Evolutionary conservation across 805 yeast species (phyloP).

Genomic region (Kuraishia ogatae): DNA sequence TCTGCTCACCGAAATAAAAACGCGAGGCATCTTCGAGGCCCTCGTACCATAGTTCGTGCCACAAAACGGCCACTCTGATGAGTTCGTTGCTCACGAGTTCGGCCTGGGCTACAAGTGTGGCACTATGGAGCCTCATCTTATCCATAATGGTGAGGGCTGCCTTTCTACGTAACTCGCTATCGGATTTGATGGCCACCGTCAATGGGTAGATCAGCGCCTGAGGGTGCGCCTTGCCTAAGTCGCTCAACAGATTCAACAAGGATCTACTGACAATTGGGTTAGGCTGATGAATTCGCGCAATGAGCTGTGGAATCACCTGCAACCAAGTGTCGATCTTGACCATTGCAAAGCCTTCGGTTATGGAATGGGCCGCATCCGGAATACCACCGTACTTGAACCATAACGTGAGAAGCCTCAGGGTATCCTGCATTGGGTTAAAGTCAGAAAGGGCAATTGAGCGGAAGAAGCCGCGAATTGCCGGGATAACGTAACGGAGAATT

Average conservation of each 20-base stretch:
- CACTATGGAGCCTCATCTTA: slow-evolving; percentile 83
- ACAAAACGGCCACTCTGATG: slow-evolving; percentile 87
- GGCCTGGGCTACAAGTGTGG: slow-evolving; percentile 81
- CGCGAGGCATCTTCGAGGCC: slow-evolving; percentile 96
- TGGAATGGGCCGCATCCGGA: slow-evolving; percentile 83
- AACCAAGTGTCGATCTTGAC: slow-evolving; percentile 91
- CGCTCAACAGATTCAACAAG: slow-evolving; percentile 70
- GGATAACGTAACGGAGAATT: slow-evolving; percentile 83
- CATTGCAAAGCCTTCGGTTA: slow-evolving; percentile 84
- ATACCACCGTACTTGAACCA: slow-evolving; percentile 97
- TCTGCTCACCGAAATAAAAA: slow-evolving; percentile 87
- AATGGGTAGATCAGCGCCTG: slow-evolving; percentile 94
- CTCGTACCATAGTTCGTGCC: slow-evolving; percentile 99
- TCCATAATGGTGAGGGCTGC: slow-evolving; percentile 91
- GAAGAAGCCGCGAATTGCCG: slow-evolving; percentile 94
- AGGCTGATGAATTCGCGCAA: slow-evolving; percentile 94
- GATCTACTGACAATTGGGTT: slow-evolving; percentile 77
- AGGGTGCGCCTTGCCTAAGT: slow-evolving; percentile 91
- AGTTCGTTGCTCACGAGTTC: slow-evolving; percentile 90
- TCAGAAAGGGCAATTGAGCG: slow-evolving; percentile 85
- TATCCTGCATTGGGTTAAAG: slow-evolving; percentile 87
- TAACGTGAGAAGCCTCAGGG: slow-evolving; percentile 76
- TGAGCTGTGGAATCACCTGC: slow-evolving; percentile 90
- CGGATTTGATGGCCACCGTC: slow-evolving; percentile 93
- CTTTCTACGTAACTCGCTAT: slow-evolving; percentile 77